phyloP scores from a whole-genome alignment of 805 yeast species.

The Kodamaea kaohsiungensis region DNA sequence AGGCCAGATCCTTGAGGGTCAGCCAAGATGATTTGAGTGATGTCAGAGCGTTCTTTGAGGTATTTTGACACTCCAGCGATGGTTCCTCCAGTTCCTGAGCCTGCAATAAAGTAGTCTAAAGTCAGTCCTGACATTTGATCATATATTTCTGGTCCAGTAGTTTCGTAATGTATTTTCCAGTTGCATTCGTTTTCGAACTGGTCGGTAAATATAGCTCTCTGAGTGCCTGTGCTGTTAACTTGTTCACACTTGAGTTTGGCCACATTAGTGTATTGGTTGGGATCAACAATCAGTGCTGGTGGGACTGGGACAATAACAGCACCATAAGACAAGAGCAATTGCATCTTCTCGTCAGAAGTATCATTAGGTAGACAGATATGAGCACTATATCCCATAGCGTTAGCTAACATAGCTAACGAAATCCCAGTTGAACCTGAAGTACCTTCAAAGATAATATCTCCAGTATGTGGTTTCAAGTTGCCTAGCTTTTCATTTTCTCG shows the following conservation, averaged over 20 bases:
- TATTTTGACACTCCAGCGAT: conserved; percentile 27
- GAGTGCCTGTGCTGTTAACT: conserved; percentile 36
- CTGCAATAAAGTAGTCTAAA: conserved; percentile 79
- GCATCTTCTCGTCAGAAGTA: conserved; percentile 81
- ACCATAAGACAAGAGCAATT: conserved; percentile 70
- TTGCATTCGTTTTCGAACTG: conserved; percentile 93
- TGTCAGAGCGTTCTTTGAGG: conserved; percentile 45
- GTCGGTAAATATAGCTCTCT: conserved; percentile 83
- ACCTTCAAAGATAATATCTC: conserved; percentile 87
- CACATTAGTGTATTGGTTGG: conserved; percentile 86
- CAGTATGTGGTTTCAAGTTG: conserved; percentile 53
- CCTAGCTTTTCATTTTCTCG: conserved; percentile 65
- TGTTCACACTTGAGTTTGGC: conserved; percentile 69
- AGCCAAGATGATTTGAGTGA: conserved; percentile 63
- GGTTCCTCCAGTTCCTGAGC: conserved; percentile 84
- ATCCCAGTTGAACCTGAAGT: conserved; percentile 98
- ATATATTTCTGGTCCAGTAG: conserved; percentile 95
- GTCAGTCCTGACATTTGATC: conserved; percentile 57
- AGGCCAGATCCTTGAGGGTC: conserved; percentile 98
- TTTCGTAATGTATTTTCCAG: conserved; percentile 78
- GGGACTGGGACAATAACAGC: conserved; percentile 83
- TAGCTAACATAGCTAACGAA: conserved; percentile 85
- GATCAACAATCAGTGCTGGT: conserved; percentile 95
- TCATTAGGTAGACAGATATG: conserved; percentile 96
- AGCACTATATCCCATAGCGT: conserved; percentile 83